Conservation (phyloP, 1,284 basidiomycete genomes). For the Volvariella volvacea region DNA sequence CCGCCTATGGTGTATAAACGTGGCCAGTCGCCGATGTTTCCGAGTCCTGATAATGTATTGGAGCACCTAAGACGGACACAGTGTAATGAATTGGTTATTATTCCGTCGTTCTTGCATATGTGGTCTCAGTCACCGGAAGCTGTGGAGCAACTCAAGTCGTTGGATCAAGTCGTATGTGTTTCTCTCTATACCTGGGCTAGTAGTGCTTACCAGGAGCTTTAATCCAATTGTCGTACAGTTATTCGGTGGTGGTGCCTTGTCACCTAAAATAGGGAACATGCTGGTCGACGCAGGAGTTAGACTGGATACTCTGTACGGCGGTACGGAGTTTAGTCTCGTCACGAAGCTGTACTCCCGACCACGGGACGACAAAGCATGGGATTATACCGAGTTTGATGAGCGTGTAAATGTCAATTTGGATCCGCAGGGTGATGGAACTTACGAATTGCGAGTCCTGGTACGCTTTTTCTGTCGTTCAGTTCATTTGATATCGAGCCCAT, state of each 20-base stretch:
- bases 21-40: constrained; percentile 15
- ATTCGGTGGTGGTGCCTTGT: constrained; percentile 21
- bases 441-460: constrained; percentile 23
- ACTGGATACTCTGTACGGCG: constrained; percentile 22
- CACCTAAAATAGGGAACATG: constrained; percentile 19
- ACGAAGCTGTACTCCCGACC: constrained; percentile 10
- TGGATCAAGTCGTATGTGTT: constrained; percentile 23
- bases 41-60: constrained; percentile 25
- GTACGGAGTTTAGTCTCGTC: constrained; percentile 22
- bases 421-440: constrained; percentile 23
- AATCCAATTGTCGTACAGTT: constrained; percentile 11
- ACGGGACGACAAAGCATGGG: constrained; percentile 20
- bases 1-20: constrained; percentile 20
- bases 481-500: not conserved
- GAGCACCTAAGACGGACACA: constrained; percentile 21
- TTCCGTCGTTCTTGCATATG: constrained; percentile 29
- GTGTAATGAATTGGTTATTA: constrained; percentile 20
- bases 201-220: not conserved
- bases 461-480: constrained; percentile 2
- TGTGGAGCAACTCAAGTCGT: constrained; percentile 20
- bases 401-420: constrained; percentile 18
- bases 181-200: not conserved
- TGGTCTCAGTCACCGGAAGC: constrained; percentile 23
- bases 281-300: constrained; percentile 21
- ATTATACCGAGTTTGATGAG: constrained; percentile 18